These are phyloP conservation scores for Diaporthe velutina DNA, from an alignment of 2,329 filamentous ascomycete species.

Conservation along the genomic window DNA sequence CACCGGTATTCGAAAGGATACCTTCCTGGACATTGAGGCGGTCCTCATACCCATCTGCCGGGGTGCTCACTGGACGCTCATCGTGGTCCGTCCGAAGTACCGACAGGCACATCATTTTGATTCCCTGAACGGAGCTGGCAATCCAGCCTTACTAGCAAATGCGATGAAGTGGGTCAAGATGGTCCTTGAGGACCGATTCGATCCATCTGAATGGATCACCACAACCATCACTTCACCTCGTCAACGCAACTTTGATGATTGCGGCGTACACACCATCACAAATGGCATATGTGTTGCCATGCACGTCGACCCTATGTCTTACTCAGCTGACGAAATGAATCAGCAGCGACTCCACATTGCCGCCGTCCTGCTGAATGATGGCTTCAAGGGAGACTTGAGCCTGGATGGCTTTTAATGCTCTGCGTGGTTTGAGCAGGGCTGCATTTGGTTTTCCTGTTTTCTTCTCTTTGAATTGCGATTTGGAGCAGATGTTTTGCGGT, in stretches of 20 bases:
- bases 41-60: conserved; percentile 79
- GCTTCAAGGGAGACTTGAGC: conserved; percentile 72
- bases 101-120: conserved; percentile 78
- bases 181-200: conserved; percentile 69
- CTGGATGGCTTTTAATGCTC: conserved; percentile 53
- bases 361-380: conserved; percentile 74
- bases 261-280: conserved; percentile 81
- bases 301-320: conserved; percentile 65
- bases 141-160: conserved; percentile 53
- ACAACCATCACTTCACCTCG: conserved; percentile 62
- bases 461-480: no score
- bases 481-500: background rate
- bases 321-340: conserved; percentile 67
- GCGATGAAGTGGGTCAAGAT: conserved; percentile 68
- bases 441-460: background rate
- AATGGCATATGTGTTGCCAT: conserved; percentile 76
- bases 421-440: background rate
- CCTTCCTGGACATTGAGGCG: conserved; percentile 74
- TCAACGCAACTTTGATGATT: conserved; percentile 79
- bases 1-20: conserved; percentile 67
- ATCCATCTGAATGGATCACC: conserved; percentile 70
- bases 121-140: conserved; percentile 66
- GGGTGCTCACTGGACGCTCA: conserved; percentile 77
- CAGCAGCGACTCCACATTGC: conserved; percentile 73
- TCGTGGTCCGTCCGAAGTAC: conserved; percentile 73